Conservation (phyloP, 441 rosid species). For the Theobroma grandiflorum region DNA sequence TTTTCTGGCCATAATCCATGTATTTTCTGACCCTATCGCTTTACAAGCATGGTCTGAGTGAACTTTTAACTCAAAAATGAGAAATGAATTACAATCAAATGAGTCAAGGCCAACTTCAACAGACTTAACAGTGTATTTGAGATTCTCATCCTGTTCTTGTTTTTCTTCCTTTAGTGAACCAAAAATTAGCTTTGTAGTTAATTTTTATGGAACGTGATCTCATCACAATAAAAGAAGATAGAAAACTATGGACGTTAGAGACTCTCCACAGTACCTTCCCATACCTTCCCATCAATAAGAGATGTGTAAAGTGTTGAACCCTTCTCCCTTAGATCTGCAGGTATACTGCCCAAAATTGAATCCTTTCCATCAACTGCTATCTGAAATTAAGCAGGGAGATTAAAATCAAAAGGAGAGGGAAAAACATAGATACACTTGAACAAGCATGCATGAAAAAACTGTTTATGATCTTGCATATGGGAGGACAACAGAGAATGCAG, state of each 20-base stretch:
- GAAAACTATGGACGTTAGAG: neutral
- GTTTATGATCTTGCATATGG: neutral
- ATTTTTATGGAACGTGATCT: neutral
- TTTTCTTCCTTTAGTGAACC: neutral
- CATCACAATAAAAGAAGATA: neutral
- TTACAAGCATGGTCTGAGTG: slow-evolving; percentile 5
- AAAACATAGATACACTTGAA: neutral
- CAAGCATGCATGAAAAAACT: neutral
- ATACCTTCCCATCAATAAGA: slow-evolving; percentile 85
- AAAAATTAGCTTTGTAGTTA: slow-evolving; percentile 9
- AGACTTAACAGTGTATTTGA: neutral
- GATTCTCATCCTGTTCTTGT: neutral
- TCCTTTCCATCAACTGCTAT: slow-evolving; percentile 81
- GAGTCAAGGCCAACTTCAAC: neutral
- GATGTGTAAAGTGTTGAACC: slow-evolving; percentile 72
- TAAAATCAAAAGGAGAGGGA: neutral
- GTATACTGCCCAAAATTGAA: slow-evolving; percentile 76
- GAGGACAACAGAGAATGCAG: neutral
- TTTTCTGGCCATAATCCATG: neutral
- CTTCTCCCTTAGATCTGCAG: slow-evolving; percentile 71
- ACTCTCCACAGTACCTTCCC: slow-evolving; percentile 33
- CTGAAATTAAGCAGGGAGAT: slow-evolving; percentile 45
- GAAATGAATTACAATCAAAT: slow-evolving; percentile 1
- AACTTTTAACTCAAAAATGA: slow-evolving; percentile 1
- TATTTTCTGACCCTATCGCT: neutral